A percentile compares a stretch with the other conserved stretches of the same genome.
Conservation (phyloP, 1,284 basidiomycete species). For the Microbotryum scabiosae region DNA sequence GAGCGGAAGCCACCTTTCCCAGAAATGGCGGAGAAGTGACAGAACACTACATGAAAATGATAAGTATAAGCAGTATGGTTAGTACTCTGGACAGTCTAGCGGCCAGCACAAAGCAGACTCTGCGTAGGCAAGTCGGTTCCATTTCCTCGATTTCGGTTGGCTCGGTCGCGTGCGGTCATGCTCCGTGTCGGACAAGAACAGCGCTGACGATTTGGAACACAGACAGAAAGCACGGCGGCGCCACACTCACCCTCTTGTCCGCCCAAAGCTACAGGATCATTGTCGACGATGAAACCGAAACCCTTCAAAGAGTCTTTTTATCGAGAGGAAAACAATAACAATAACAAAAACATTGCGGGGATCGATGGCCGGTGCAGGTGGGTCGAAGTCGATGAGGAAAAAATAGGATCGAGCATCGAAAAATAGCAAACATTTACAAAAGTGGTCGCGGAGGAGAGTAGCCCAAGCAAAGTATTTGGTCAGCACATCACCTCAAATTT, state of each 20-base stretch:
- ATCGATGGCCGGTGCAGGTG: background rate
- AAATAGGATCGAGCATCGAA: no score
- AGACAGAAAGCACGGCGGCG: background rate
- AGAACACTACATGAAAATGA: conserved; percentile 27
- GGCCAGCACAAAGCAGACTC: background rate
- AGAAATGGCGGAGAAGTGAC: conserved; percentile 34
- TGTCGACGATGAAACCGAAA: conserved; percentile 35
- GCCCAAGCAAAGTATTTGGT: no score
- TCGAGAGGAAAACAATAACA: background rate
- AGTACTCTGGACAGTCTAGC: background rate
- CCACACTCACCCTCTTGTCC: conserved; percentile 33
- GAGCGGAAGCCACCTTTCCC: conserved; percentile 34
- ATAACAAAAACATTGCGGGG: no score
- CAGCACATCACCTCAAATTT: no score
- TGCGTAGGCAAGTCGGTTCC: background rate
- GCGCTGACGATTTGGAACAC: background rate
- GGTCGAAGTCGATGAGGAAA: background rate
- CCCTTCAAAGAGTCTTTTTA: conserved; percentile 29
- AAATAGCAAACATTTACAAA: no score
- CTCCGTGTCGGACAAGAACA: background rate
- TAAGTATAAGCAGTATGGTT: background rate
- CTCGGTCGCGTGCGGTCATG: background rate
- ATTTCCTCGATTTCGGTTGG: no score
- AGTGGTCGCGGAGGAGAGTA: no score
- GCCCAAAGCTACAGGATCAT: conserved; percentile 31